Evolutionary conservation across 2,329 filamentous ascomycete genomes (phyloP).

Genomic region (Sarocladium brachiariae): DNA sequence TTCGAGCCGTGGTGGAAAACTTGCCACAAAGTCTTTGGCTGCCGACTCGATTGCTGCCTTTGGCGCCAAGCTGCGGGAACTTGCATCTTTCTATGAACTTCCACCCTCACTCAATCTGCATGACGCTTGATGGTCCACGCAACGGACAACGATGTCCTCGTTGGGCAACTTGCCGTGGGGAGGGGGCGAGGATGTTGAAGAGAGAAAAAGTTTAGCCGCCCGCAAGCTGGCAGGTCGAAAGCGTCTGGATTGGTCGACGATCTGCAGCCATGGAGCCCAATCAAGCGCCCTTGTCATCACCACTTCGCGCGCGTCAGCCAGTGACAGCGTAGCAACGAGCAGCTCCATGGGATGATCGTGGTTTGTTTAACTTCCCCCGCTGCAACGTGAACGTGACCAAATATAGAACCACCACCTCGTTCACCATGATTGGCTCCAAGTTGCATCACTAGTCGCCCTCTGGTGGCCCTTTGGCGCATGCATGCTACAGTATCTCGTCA

Average conservation of each 20-base stretch:
- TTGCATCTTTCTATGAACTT: neutral
- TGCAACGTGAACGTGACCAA: slow-evolving; percentile 21
- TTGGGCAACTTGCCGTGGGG: neutral
- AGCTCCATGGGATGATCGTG: slow-evolving; percentile 5
- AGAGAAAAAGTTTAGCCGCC: slow-evolving; percentile 8
- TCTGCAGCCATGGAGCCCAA: slow-evolving; percentile 18
- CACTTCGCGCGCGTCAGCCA: slow-evolving; percentile 34
- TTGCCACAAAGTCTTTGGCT: neutral
- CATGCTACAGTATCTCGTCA: too few relatives aligned
- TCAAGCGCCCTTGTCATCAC: slow-evolving; percentile 16
- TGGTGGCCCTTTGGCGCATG: too few relatives aligned
- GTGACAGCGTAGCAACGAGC: slow-evolving; percentile 17
- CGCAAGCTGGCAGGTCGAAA: slow-evolving; percentile 6
- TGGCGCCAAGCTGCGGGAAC: neutral
- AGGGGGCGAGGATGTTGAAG: too few relatives aligned
- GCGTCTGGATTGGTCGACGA: slow-evolving; percentile 15
- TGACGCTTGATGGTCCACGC: neutral
- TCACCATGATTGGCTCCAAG: slow-evolving; percentile 25
- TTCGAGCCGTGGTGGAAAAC: neutral
- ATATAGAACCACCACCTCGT: slow-evolving; percentile 25
- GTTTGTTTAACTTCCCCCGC: slow-evolving; percentile 14
- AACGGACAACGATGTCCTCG: neutral
- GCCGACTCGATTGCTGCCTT: neutral
- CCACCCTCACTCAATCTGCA: neutral
- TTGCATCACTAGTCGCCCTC: slow-evolving; percentile 3